phyloP scores from a whole-genome alignment of 441 rosid species.

The Omphalea diandra region DNA sequence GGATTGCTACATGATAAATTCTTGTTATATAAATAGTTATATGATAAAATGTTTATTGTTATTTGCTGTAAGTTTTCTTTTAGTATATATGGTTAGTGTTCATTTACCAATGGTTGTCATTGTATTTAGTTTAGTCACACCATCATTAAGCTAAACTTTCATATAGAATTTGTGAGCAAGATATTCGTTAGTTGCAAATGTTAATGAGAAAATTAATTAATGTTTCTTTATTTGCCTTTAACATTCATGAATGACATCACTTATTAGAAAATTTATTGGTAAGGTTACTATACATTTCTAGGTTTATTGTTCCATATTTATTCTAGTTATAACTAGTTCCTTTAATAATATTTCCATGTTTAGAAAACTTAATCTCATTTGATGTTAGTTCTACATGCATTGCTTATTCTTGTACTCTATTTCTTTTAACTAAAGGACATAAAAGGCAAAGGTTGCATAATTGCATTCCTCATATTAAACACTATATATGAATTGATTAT shows the following conservation, averaged over 20 bases:
- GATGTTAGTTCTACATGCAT: background rate
- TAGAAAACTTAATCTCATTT: background rate
- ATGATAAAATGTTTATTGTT: background rate
- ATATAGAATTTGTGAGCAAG: background rate
- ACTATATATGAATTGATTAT: background rate
- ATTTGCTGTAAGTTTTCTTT: background rate
- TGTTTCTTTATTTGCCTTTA: background rate
- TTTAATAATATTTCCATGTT: background rate
- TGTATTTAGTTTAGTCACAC: background rate
- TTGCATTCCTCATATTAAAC: background rate
- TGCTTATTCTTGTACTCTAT: too few species aligned
- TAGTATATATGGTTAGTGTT: background rate
- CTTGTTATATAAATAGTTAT: background rate
- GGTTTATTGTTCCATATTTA: background rate
- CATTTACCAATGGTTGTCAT: background rate
- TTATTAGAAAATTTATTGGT: too few species aligned
- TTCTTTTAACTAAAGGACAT: background rate
- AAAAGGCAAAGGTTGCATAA: background rate
- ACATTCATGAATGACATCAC: background rate
- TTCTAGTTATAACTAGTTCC: background rate
- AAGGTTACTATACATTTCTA: background rate
- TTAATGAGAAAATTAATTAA: background rate
- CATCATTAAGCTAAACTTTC: background rate
- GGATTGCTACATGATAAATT: constrained; percentile 16
- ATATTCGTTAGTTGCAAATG: background rate